Base-by-base conservation (phyloP, 495 filamentous ascomycete species). In the Amphirosellinia nigrospora region DNA sequence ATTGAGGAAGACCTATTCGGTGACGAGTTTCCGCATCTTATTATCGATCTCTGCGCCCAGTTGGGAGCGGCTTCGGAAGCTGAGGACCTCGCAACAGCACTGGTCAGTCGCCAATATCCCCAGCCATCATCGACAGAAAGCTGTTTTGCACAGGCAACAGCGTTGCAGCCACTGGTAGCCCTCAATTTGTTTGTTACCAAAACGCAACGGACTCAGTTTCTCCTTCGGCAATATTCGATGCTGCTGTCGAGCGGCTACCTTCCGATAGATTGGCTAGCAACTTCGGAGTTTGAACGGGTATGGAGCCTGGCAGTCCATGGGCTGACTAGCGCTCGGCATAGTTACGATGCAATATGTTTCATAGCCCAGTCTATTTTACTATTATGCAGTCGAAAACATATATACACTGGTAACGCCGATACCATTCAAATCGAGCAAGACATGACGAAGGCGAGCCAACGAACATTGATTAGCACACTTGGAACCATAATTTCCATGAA, bases 251-350 rank as follows among this genome's bases (percentile, higher is more conserved):
- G 70, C 34, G 77, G 72, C 2, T 58, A 70, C 21, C 71, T 87
- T 36, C 82, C 84, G 0, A 56, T 73, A 30, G 74, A 80, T 16
- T 86, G 85, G 86, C 68, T 87, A 23, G 74, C 83, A 16, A 83
- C 79, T 3, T 77, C 68, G 60, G 76, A 76, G 13, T 84, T 85
- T 69, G 70, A 76, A 13, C 59, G 60, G 0, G 16, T 84, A 32
- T 87, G 82, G 83, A 71, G 70, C 8, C 70, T 72, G 11, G 71
- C 79, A 7, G 67, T 79, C 21, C 73, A 78, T 39, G 32, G 41
- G 5, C 56, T 86, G 23, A 75, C 80, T 8, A 63, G 71, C 10
- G 71, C 45, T 36, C 71, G 75, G 21, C 67, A 70, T 9, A 77
- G 78, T 58, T 69, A 74, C 28, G 80, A 82, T 61, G 79, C 77